Evolutionary conservation across 2,329 filamentous ascomycete species (phyloP).

Genomic region (Neonectria punicea): DNA sequence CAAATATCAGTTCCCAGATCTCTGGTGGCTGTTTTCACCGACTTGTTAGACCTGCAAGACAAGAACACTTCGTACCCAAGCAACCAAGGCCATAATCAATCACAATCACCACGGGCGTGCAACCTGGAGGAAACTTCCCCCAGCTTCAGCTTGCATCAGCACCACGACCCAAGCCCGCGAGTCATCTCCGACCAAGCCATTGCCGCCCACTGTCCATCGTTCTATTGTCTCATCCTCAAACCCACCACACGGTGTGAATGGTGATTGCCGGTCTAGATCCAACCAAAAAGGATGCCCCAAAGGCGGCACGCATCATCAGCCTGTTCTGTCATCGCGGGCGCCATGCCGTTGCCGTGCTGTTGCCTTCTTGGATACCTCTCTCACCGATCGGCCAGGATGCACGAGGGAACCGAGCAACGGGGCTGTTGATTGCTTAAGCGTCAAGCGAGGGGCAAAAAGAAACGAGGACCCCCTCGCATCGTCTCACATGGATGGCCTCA

Average conservation of each 20-base stretch:
- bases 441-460: slow-evolving; percentile 20
- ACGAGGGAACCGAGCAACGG: slow-evolving; percentile 12
- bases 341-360: slow-evolving; percentile 7
- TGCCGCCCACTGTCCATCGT: neutral
- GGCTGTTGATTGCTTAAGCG: slow-evolving; percentile 11
- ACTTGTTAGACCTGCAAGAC: slow-evolving; percentile 3
- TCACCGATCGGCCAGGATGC: slow-evolving; percentile 14
- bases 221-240: slow-evolving; percentile 11
- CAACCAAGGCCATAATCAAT: slow-evolving; percentile 3
- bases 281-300: slow-evolving; percentile 6
- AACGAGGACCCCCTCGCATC: slow-evolving; percentile 20
- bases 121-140: neutral
- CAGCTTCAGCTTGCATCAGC: slow-evolving; percentile 3
- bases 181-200: slow-evolving; percentile 22
- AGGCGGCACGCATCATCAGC: slow-evolving; percentile 7
- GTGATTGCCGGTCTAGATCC: slow-evolving; percentile 19
- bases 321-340: neutral
- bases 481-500: slow-evolving; percentile 26
- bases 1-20: slow-evolving; percentile 4
- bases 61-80: neutral
- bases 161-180: slow-evolving; percentile 12
- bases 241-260: slow-evolving; percentile 5
- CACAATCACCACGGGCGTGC: slow-evolving; percentile 3
- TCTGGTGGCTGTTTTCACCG: slow-evolving; percentile 20
- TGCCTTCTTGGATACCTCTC: neutral